Percentiles rank a stretch among this genome's conserved stretches.
These are phyloP conservation scores for Moricandia moricandioides DNA, from an alignment of 345 rosid genomes.

Conservation along the genomic window DNA sequence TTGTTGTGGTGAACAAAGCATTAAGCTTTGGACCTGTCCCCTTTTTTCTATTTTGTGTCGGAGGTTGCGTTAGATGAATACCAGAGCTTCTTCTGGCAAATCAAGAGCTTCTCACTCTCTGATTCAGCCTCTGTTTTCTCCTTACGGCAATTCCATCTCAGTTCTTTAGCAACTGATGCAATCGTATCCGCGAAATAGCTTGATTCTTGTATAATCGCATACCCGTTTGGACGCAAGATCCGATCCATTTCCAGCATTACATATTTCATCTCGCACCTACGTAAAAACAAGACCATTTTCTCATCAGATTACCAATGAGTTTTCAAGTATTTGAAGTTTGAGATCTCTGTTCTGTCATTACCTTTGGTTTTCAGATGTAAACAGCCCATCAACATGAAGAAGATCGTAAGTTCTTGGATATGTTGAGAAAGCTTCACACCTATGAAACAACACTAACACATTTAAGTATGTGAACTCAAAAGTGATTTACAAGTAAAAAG, in stretches of 20 bases:
- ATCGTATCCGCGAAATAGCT: constrained; percentile 63
- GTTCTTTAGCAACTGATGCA: constrained; percentile 65
- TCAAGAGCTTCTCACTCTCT: constrained; percentile 71
- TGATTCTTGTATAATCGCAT: constrained; percentile 75
- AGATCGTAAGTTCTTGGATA: constrained; percentile 97
- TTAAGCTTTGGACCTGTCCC: constrained; percentile 19
- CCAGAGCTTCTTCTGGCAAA: constrained; percentile 95
- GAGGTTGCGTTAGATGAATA: constrained; percentile 45
- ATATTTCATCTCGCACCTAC: constrained; percentile 86
- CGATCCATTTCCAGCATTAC: constrained; percentile 93
- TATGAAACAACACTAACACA: constrained; percentile 34
- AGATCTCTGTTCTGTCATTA: constrained; percentile 30
- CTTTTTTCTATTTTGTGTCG: constrained; percentile 10
- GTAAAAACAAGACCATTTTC: background rate
- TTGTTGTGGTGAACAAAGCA: constrained; percentile 15
- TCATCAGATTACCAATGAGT: background rate
- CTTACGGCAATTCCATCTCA: constrained; percentile 83
- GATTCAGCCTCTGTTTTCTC: constrained; percentile 62
- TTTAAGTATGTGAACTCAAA: constrained; percentile 13
- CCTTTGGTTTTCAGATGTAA: constrained; percentile 92
- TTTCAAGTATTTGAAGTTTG: background rate
- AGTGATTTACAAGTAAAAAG: background rate
- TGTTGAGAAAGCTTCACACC: constrained; percentile 98
- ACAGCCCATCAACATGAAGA: constrained; percentile 86
- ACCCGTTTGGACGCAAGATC: constrained; percentile 76